phyloP scores from a whole-genome alignment of 2,329 filamentous ascomycete genomes.

The Alternaria postmessia region DNA sequence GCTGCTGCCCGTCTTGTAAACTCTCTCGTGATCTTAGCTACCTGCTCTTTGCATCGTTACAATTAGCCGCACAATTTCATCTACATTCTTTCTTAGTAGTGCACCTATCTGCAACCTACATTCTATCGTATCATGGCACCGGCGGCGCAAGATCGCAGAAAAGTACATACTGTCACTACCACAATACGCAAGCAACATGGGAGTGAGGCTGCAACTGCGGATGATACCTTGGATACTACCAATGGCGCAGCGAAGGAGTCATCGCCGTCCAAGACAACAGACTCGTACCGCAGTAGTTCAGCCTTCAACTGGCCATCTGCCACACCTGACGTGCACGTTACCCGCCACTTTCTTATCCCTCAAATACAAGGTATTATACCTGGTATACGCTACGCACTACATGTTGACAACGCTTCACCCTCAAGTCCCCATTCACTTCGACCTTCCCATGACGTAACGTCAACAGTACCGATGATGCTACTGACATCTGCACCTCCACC shows the following conservation, averaged over 20 bases:
- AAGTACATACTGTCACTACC: not conserved
- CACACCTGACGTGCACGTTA: not conserved
- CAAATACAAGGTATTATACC: constrained; percentile 9
- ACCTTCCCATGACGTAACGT: not conserved
- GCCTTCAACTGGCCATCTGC: not conserved
- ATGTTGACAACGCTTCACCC: not conserved
- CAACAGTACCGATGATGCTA: not conserved
- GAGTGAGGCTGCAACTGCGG: not conserved
- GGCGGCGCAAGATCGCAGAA: not conserved
- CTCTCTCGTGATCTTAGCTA: not conserved
- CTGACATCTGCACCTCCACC: not conserved
- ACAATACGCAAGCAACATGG: not conserved
- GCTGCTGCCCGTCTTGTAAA: not conserved
- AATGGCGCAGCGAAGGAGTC: not conserved
- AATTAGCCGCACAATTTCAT: not conserved
- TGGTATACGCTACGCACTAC: not conserved
- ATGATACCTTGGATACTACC: not conserved
- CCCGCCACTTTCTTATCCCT: not conserved
- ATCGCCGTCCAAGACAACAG: not conserved
- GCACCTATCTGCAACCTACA: not conserved
- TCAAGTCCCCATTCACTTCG: not conserved
- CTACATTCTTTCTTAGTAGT: not conserved
- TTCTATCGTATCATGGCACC: not conserved
- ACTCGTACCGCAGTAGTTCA: not conserved
- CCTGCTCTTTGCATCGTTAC: not conserved